phyloP scores from a whole-genome alignment of 345 rosid genomes.

The Camelina sativa region DNA sequence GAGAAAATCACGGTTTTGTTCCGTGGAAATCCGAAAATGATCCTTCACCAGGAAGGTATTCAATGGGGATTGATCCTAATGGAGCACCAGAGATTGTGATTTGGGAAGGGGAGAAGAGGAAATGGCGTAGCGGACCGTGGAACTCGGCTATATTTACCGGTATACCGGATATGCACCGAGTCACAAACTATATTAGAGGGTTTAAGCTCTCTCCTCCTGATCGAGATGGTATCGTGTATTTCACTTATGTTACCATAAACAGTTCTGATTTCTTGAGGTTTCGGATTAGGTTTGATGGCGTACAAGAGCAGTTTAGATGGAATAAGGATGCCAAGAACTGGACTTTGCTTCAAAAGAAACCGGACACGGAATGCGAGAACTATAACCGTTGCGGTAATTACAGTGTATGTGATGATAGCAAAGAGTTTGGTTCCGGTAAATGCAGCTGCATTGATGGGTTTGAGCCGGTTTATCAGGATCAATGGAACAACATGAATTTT shows the following conservation, averaged over 20 bases:
- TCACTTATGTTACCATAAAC: constrained; percentile 51
- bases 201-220: constrained; percentile 54
- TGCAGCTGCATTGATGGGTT: constrained; percentile 54
- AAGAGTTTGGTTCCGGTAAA: constrained; percentile 30
- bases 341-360: constrained; percentile 49
- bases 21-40: constrained; percentile 38
- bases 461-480: constrained; percentile 29
- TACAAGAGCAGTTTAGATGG: constrained; percentile 43
- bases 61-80: constrained; percentile 35
- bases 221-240: constrained; percentile 37
- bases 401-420: constrained; percentile 48
- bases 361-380: constrained; percentile 48
- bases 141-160: constrained; percentile 41
- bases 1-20: constrained; percentile 17
- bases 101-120: constrained; percentile 30
- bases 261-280: constrained; percentile 45
- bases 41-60: constrained; percentile 44
- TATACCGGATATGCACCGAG: constrained; percentile 43
- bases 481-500: constrained; percentile 46
- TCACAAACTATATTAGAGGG: constrained; percentile 49
- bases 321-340: constrained; percentile 42
- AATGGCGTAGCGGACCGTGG: constrained; percentile 49
- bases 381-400: constrained; percentile 55
- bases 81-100: constrained; percentile 42
- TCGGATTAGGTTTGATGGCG: constrained; percentile 43